Evolutionary conservation across 176 grass and related monocot genomes (phyloP), one percentile per base, ranked within the genome.

Genomic region (Ampelocalamus luodianensis): DNA sequence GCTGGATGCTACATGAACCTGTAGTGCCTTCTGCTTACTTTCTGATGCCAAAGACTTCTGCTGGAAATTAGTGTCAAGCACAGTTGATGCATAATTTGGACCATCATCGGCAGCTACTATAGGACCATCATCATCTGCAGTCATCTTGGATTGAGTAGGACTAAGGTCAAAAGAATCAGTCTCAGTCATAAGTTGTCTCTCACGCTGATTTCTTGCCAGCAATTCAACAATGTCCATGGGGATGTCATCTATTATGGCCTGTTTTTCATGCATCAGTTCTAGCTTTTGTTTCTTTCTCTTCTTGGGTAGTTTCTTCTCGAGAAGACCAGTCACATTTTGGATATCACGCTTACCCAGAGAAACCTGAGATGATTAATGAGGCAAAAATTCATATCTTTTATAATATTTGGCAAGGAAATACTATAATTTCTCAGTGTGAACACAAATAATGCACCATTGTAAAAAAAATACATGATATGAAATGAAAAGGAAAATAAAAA

Each of bases 161-260:
- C 16, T 46, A 43, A 20, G 80, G 44, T 83, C 55, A 39, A 36
- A 72, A 77, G 64, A 70, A 90, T 64, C 64, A 10, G 84, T 51
- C 29, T 50, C 78, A 67, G 76, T 80, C 68, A 86, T 82, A 55
- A 86, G 60, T 27, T 72, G 79, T 65, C 89, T 99, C 74, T 79
- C 71, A 82, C 89, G 74, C 37, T 91, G 90, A 81, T 74, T 91
- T 89, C 77, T 91, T 22, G 78, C 89, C 45, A 99, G 85, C 56
- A 98, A 86, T 93, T 99, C 93, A 71, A 92, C 90, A 74, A 99
- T 91, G 42, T 96, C 93, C 93, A 99, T 96, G 45, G 93, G 91
- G 75, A 94, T 91, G 71, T 86, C 96, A 88, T 94, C 92, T 18
- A 87, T 87, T 49, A 63, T 72, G 70, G 36, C 42, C 15, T 77